Evolutionary conservation across 2,329 filamentous ascomycete genomes (phyloP), one percentile per base, ranked within the genome.

Genomic region (Grosmannia serpens): DNA sequence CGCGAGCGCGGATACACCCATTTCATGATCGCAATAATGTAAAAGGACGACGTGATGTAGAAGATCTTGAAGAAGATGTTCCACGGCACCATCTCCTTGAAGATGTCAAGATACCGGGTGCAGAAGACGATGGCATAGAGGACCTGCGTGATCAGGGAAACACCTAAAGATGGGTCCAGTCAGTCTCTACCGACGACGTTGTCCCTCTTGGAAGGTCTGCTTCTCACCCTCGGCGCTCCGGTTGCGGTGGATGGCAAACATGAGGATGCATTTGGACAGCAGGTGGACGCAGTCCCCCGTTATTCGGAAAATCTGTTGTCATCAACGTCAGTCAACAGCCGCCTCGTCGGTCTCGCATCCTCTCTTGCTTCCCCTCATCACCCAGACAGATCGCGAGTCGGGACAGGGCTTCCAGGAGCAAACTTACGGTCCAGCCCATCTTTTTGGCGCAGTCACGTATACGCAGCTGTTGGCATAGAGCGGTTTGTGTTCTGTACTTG

Each of bases 241-340:
- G 69, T 96, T 96, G 64, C 83, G 82, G 73, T 96, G 90, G 67
- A 96, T 96, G 58, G 91, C 85, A 75, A 86, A 88, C 74, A 96
- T 90, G 66, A 96, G 80, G 69, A 96, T 94, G 70, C 86, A 84
- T 80, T 96, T 96, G 59, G 91, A 94, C 54, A 84, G 77, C 52
- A 89, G 83, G 70, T 97, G 92, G 67, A 88, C 89, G 66, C 92
- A 73, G 71, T 97, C 92, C 69, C 83, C 92, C 66, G 90, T 71
- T 67, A 95, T 81, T 67, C 90, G 88, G 73, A 96, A 83, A 66
- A 81, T 63, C 81, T 84, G 60, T 24, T 84, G 59, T 27, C 26
- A 2, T n/a, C 4, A 15, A 22, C 31, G 60, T 62, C 53, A 62
- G 60, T 26, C 9, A 33, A 22, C 6, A 6, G 38, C 6, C 4